Evolutionary conservation across 345 rosid species (phyloP), one percentile per base, ranked within the genome.

Genomic region (Brassica napus): DNA sequence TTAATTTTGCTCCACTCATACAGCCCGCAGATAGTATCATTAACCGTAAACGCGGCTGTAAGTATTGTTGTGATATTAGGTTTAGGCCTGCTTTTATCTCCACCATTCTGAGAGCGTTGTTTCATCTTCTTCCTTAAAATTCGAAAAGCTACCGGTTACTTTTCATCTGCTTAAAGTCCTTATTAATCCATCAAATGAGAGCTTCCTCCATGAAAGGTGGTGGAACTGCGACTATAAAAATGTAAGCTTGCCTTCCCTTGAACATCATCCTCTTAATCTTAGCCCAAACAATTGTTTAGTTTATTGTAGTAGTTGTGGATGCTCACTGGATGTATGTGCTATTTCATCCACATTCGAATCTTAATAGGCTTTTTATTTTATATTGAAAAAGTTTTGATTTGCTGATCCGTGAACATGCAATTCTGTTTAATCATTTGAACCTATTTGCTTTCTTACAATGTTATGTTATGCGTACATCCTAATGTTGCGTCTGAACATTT

Each of bases 401-500:
- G 49, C 49, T 42, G 95, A 94, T 92, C 34, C 95, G 97, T 72
- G 98, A 91, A 80, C 80, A 86, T 79, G 97, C 97, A 18, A 89
- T 94, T 83, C 84, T 94, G 71, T 85, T 92, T 39, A 39, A 39
- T 35, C 12, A 10, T 39, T 39, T 39, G 12, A 10, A 39, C 1
- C 10, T 39, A 39, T 39, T 8, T 39, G 3, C 12, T 37, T 37
- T 4, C 2, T 37, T 37, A 37, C 42, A 37, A 37, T 37, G 9
- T 37, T 8, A 8, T 8, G 42, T 7, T 7, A 37, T 37, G 42
- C 9, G 42, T 37, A 37, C 42, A 37, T 37, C 8, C 10, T 3
- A 37, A 37, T 37, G 42, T 37, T 8, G 42, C 42, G 11, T 37
- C 42, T 37, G 42, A 37, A 37, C 31, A 7, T 37, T 37, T 37